Base-by-base conservation (phyloP, 768 basidiomycete species). In the Termitomyces eurrhizus region DNA sequence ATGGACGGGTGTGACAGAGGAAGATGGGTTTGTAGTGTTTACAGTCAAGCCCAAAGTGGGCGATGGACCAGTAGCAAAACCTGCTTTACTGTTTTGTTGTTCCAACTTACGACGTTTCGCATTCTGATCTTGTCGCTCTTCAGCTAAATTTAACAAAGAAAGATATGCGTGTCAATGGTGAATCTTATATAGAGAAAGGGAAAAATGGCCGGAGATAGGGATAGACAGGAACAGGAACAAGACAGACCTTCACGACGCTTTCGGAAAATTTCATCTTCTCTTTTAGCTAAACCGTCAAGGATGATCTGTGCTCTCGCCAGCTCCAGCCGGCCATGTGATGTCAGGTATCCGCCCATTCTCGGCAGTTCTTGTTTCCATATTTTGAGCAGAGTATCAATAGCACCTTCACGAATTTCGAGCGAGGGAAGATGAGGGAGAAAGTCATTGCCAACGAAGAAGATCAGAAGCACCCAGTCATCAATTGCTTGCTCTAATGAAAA, bases 371-470 rank as follows among this genome's bases (percentile, higher is more conserved):
- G 80, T 75, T 92, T 94, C 97, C 97, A 99, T 53, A 99, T 98
- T 74, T 84, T 89, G 71, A 99, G 77, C 62, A 99, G 78, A 59
- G 92, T 97, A 80, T 98, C 97, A 79, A 99, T 98, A 35, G 96
- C 97, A 63, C 97, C 97, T 80, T 99, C 96, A 68, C 97, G 86
- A 72, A 99, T 99, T 80, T 99, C 97, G 81, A 99, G 85, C 61
- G 91, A 93, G 29, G 97, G 97, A 60, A 99, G 82, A 78, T 99
- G 97, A 24, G 97, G 97, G 68, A 99, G 83, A 83, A 99, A 95
- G 80, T 98, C 94, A 79, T 99, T 99, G 67, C 97, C 97, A 73
- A 99, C 97, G 76, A 99, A 98, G 87, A 99, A 99, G 67, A 98
- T 98, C 69, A 99, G 85, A 70, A 99, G 87, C 67, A 99, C 93